phyloP scores from a whole-genome alignment of 331 rosid species.

The Dryas integrifolia region DNA sequence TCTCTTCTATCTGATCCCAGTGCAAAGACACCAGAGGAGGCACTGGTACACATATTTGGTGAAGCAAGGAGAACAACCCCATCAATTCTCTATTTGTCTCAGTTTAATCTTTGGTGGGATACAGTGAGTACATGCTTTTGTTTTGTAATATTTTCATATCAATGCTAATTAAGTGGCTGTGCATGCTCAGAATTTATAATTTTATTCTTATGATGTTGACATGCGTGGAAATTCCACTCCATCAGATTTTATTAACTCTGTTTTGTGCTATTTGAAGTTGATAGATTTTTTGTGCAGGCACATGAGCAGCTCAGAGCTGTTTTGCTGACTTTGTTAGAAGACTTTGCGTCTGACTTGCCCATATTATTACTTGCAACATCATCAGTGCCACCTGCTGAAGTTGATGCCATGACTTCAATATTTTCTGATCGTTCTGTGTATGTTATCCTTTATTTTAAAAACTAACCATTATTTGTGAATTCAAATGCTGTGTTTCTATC shows the following conservation, averaged over 20 bases:
- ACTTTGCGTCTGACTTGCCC: conserved; percentile 80
- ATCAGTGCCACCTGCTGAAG: conserved; percentile 54
- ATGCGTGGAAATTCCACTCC: neutral
- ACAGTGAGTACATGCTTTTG: conserved; percentile 60
- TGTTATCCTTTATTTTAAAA: conserved; percentile 32
- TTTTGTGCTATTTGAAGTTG: conserved; percentile 28
- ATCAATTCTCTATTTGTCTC: conserved; percentile 87
- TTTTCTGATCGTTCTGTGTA: conserved; percentile 73
- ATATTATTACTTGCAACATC: conserved; percentile 81
- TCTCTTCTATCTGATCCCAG: conserved; percentile 95
- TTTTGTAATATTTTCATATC: conserved; percentile 20
- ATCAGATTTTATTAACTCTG: neutral
- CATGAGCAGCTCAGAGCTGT: conserved; percentile 95
- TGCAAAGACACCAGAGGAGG: conserved; percentile 98
- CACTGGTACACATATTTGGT: conserved; percentile 92
- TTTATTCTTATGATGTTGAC: neutral
- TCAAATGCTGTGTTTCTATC: conserved; percentile 5
- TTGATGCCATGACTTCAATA: conserved; percentile 66
- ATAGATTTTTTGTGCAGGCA: conserved; percentile 54
- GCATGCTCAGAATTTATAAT: conserved; percentile 16
- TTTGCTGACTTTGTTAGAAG: conserved; percentile 78
- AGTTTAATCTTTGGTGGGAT: conserved; percentile 95
- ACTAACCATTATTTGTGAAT: conserved; percentile 2
- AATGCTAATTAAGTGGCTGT: conserved; percentile 20
- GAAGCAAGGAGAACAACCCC: conserved; percentile 96